Evolutionary conservation across 2,329 filamentous ascomycete species (phyloP).

Genomic region (Xylaria multiplex): DNA sequence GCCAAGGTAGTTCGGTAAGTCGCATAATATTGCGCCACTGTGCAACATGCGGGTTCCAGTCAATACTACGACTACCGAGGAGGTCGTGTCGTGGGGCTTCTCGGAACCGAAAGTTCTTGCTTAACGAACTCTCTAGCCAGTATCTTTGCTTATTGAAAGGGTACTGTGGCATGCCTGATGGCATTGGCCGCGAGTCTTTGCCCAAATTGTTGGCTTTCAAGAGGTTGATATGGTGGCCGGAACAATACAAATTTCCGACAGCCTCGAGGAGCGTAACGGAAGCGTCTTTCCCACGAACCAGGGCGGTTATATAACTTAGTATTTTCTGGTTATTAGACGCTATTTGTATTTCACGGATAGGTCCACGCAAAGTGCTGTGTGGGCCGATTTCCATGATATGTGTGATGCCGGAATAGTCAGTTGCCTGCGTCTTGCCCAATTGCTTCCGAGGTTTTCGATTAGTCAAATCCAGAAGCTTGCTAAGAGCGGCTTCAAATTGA

Average conservation of each 20-base stretch:
- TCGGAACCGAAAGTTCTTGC: conserved; percentile 18
- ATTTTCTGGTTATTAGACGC: no score
- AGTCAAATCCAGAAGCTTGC: no score
- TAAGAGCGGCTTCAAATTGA: no score
- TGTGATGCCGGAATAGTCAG: background rate
- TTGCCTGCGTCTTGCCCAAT: background rate
- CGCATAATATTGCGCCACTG: conserved; percentile 36
- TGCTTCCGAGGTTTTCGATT: no score
- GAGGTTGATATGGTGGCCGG: conserved; percentile 7
- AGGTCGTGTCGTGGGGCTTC: conserved; percentile 28
- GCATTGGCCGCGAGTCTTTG: background rate
- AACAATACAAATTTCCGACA: conserved; percentile 12
- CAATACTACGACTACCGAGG: conserved; percentile 12
- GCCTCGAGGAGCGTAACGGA: conserved; percentile 1
- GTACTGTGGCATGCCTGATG: conserved; percentile 10
- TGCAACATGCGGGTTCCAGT: conserved; percentile 33
- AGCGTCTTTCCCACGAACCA: conserved; percentile 1
- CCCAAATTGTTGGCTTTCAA: conserved; percentile 5
- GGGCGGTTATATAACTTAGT: background rate
- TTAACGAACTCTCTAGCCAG: conserved; percentile 22
- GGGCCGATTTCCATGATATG: conserved; percentile 24
- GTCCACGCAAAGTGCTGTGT: conserved; percentile 16
- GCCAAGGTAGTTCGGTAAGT: conserved; percentile 26
- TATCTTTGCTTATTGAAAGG: conserved; percentile 17
- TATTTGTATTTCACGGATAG: conserved; percentile 11